Evolutionary conservation across 2,329 filamentous ascomycete species (phyloP).

Genomic region (Fusarium succisae): DNA sequence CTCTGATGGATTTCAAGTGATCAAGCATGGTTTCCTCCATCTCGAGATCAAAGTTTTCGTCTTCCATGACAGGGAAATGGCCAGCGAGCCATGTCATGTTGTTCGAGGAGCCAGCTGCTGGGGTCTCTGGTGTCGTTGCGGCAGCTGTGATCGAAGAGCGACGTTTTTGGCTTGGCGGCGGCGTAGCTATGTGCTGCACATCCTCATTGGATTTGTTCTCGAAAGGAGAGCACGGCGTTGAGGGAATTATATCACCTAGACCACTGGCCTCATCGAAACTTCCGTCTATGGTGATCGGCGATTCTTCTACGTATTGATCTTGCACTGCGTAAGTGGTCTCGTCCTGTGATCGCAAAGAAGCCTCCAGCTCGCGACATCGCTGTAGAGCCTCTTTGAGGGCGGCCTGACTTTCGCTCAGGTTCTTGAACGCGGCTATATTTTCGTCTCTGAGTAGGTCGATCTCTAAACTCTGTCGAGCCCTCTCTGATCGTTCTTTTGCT

Average conservation of each 20-base stretch:
- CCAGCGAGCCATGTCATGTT: rapidly evolving
- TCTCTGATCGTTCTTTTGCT: background rate
- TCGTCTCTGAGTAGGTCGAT: background rate
- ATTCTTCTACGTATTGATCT: too few relatives aligned
- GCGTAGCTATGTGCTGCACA: background rate
- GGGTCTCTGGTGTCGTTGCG: background rate
- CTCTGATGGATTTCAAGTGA: background rate
- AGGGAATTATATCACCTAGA: too few relatives aligned
- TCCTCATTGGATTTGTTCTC: background rate
- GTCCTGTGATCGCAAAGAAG: background rate
- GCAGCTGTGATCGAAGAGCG: too few relatives aligned
- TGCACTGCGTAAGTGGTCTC: rapidly evolving
- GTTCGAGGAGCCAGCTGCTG: background rate
- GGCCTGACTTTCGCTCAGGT: rapidly evolving
- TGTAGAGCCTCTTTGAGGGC: background rate
- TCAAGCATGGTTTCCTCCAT: background rate
- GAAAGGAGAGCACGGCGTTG: background rate
- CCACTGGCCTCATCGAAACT: background rate
- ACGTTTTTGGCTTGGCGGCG: background rate
- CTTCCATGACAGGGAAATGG: background rate
- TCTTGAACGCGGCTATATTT: background rate
- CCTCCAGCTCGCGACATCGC: background rate
- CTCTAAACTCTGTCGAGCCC: background rate
- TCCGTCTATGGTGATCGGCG: background rate
- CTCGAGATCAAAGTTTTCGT: background rate